Evolutionary conservation across 2,329 filamentous ascomycete genomes (phyloP), one percentile per base, ranked within the genome.

Genomic region (Xylariomycetidae sp.): DNA sequence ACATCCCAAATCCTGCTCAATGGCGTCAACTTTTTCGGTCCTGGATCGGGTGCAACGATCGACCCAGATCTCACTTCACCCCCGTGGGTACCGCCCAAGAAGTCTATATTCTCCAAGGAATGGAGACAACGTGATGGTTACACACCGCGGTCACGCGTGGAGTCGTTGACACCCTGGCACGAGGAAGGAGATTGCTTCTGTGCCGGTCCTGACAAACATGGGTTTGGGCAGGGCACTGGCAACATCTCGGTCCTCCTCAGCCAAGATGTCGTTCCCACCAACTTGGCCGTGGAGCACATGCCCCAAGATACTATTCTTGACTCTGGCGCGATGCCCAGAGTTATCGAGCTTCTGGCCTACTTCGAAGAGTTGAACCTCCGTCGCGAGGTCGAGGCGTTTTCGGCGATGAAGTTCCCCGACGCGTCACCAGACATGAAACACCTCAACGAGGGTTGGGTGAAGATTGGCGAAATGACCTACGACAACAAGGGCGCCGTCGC

Each of bases 101-200:
- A 51, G 19, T 23, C 26, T 9, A 39, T 46, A 29, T 45, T 46
- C 29, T 51, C 46, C 19, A 45, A 48, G 37, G 37, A 46, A 18
- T 61, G 46, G 48, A 24, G 39, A 25, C 39, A 51, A 34, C 54
- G 25, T 9, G 34, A 47, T 12, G 47, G 48, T 10, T 50, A 52
- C 19, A 43, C 35, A 30, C 32, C 32, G 28, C 47, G 46, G 49
- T 61, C 68, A 1, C 68, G 71, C 0, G 49, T 63, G n/a, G 57
- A 67, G 0, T 86, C 83, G 1, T 67, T 95, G 2, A 54, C 60
- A 2, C 61, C 67, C 4, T 95, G 89, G 87, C 66, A 79, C 8
- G 85, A 94, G 30, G 72, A 82, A 20, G 85, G 84, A 14, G 85
- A 96, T 41, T 93, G 87, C 59, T 96, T 87, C 84, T 96, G 90